Percentiles rank a stretch among this genome's conserved stretches.
These are phyloP conservation scores for Gryganskiella cystojenkinii DNA, from an alignment of 192 early-diverging fungal species.

Conservation along the genomic window DNA sequence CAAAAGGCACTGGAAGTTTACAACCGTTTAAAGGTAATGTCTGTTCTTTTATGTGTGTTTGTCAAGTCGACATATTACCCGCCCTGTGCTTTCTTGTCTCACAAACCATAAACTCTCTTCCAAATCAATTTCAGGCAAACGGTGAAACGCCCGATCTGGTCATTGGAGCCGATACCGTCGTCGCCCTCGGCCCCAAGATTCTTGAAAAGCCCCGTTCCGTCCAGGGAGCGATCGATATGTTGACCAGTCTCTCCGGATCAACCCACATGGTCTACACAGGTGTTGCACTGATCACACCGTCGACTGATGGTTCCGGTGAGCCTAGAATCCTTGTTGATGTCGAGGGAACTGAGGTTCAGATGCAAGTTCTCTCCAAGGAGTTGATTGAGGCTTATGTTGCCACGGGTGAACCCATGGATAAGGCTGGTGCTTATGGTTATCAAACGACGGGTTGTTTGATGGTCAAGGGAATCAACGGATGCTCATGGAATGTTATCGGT, in stretches of 20 bases:
- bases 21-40: constrained; percentile 57
- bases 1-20: constrained; percentile 80
- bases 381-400: constrained; percentile 70
- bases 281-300: constrained; percentile 65
- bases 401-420: constrained; percentile 70
- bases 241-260: constrained; percentile 67
- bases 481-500: constrained; percentile 88
- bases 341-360: constrained; percentile 77
- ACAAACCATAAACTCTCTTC: neutral
- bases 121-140: constrained; percentile 1
- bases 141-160: constrained; percentile 66
- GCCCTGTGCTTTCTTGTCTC: neutral
- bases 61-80: neutral
- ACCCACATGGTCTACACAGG: constrained; percentile 83
- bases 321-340: constrained; percentile 51
- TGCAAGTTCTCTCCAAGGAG: constrained; percentile 69
- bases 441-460: constrained; percentile 81
- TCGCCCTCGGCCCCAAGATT: constrained; percentile 69
- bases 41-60: neutral
- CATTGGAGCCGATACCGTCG: constrained; percentile 89
- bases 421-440: constrained; percentile 90
- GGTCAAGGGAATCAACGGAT: constrained; percentile 78
- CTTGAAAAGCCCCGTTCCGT: constrained; percentile 82
- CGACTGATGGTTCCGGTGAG: constrained; percentile 20
- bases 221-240: constrained; percentile 69